Evolutionary conservation across 2,329 filamentous ascomycete species (phyloP).

Genomic region (Penicillium sp.): DNA sequence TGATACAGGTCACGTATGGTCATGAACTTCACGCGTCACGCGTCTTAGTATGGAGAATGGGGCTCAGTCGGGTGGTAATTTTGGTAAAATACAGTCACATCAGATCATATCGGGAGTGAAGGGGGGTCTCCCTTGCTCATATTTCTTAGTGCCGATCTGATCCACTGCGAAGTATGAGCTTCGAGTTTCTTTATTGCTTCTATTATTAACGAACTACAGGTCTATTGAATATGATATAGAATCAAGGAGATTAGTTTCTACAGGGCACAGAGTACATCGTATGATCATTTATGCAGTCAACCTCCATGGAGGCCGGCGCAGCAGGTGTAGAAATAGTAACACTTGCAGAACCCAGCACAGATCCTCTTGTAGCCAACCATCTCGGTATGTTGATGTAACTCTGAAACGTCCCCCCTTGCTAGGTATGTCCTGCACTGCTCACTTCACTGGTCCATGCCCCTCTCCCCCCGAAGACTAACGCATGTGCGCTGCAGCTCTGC

Average conservation of each 20-base stretch:
- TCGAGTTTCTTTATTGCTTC: conserved; percentile 6
- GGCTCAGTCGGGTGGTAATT: neutral
- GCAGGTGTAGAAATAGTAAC: neutral
- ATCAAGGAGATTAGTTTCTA: neutral
- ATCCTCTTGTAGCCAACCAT: neutral
- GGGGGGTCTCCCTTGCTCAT: conserved; percentile 12
- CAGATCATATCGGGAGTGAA: conserved; percentile 2
- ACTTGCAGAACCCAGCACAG: neutral
- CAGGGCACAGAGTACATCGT: neutral
- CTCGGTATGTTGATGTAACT: conserved; percentile 25
- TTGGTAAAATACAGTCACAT: neutral
- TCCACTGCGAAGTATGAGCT: conserved; percentile 8
- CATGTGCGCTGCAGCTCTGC: neutral
- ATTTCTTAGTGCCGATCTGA: conserved; percentile 10
- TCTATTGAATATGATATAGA: conserved; percentile 1
- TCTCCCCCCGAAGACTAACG: neutral
- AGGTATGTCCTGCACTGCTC: neutral
- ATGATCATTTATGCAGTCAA: neutral
- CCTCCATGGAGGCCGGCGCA: too few species aligned
- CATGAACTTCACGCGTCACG: conserved; percentile 29
- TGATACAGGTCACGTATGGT: conserved; percentile 31
- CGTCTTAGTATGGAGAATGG: conserved; percentile 19
- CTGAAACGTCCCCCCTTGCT: conserved; percentile 26
- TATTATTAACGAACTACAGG: neutral
- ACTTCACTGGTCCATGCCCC: neutral